Evolutionary conservation across 2,329 filamentous ascomycete genomes (phyloP), one percentile per base, ranked within the genome.

Genomic region (Xylariomycetidae sp.): DNA sequence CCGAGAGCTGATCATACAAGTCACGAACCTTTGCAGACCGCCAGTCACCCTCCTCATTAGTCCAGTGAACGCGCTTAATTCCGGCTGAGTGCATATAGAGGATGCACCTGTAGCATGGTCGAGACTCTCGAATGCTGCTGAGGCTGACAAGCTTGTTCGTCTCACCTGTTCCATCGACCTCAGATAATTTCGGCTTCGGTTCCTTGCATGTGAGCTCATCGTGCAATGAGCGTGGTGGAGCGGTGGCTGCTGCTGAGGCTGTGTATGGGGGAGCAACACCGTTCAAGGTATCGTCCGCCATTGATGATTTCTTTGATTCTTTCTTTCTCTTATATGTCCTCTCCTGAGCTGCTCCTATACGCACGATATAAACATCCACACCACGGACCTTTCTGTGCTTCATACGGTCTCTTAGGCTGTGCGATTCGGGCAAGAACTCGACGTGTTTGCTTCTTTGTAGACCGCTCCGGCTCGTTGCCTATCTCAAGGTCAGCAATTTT

Each of bases 1-100:
- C 46, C 32, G 70, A 62, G 31, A 72, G 46, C 17, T 59, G 61
- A 44, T 70, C 65, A 3, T 71, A 60, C 16, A 74, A 48, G 41
- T 70, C 63, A 17, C 64, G 50, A 4, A 73, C 62, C 49, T 74
- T 74, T 10, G 63, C 67, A 27, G 62, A 59, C 44, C 72, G 66
- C 70, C 70, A 74, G 12, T 50, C 41, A 1, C 70, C 69, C n/a
- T 54, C 48, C 8, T 57, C 54, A 27, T 62, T 69, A 2, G 70
- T 72, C 70, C 68, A 74, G 46, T 71, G 72, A 0, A 72, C 68
- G 10, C 70, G 60, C 43, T 67, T 69, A 46, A 74, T 69, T 10
- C 69, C 70, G 2, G 66, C 66, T 3, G 62, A 62, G 36, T 70
- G 56, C 69, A 74, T 73, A 45, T 69, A 69, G 3, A 56, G 53